These are phyloP conservation scores for Aspergillus carlsbadensis DNA, from an alignment of 495 filamentous ascomycete genomes.

Conservation along the genomic window DNA sequence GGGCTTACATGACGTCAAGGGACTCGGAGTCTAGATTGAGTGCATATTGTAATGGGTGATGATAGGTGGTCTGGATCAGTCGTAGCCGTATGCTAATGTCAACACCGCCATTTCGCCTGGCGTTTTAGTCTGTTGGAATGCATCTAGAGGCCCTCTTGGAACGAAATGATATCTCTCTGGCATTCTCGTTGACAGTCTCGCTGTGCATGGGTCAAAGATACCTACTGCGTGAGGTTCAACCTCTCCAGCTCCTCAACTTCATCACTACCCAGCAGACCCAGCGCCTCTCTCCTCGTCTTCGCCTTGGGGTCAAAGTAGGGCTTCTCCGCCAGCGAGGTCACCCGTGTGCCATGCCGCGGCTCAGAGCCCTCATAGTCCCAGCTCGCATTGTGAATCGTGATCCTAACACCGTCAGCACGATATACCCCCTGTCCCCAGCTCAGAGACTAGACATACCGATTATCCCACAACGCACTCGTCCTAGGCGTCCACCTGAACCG, in stretches of 20 bases:
- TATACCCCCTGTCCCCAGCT: too few species aligned
- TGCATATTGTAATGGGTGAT: too few species aligned
- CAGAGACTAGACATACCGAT: conserved; percentile 42
- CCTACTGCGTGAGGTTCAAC: neutral
- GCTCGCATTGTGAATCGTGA: conserved; percentile 66
- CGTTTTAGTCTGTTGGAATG: too few species aligned
- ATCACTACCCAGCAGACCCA: conserved; percentile 45
- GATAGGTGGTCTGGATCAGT: too few species aligned
- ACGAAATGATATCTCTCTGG: too few species aligned
- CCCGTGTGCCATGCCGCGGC: conserved; percentile 62
- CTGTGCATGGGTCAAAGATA: too few species aligned
- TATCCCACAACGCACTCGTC: conserved; percentile 65
- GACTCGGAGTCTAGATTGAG: too few species aligned
- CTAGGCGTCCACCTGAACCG: conserved; percentile 63
- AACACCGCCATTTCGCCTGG: too few species aligned
- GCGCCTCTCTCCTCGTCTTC: conserved; percentile 55
- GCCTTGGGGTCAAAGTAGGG: conserved; percentile 62
- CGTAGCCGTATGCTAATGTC: too few species aligned
- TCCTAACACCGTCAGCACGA: conserved; percentile 35
- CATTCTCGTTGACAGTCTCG: too few species aligned
- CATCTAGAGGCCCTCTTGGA: too few species aligned
- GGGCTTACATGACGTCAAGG: too few species aligned
- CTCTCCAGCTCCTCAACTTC: conserved; percentile 26
- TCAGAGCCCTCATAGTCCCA: conserved; percentile 66
- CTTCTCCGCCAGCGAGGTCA: conserved; percentile 66